These are phyloP conservation scores for Mallotus nudiflorus DNA, from an alignment of 345 rosid genomes.

Conservation along the genomic window DNA sequence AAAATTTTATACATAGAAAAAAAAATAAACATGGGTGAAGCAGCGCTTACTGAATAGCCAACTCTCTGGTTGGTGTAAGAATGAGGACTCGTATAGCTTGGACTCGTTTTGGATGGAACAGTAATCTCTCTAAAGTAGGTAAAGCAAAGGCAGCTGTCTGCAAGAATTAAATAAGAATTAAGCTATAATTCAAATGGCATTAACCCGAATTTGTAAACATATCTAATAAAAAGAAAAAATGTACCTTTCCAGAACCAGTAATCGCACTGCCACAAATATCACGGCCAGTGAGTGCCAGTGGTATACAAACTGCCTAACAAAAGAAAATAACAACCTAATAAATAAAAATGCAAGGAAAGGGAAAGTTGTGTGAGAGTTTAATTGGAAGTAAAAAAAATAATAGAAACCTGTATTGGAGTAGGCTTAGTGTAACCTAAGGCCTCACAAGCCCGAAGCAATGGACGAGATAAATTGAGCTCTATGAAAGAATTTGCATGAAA, in stretches of 20 bases:
- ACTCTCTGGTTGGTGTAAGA: slow-evolving; percentile 91
- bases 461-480: slow-evolving; percentile 86
- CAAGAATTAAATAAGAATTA: neutral
- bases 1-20: slow-evolving; percentile 1
- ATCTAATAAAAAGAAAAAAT: neutral
- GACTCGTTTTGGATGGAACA: slow-evolving; percentile 82
- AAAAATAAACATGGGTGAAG: neutral
- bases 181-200: neutral
- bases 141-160: slow-evolving; percentile 95
- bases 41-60: slow-evolving; percentile 85
- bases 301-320: slow-evolving; percentile 87
- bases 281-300: slow-evolving; percentile 82
- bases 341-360: neutral
- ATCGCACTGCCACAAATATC: slow-evolving; percentile 98
- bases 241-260: slow-evolving; percentile 98
- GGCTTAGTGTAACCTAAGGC: slow-evolving; percentile 85
- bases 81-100: slow-evolving; percentile 85
- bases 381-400: neutral
- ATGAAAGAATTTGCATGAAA: slow-evolving; percentile 82
- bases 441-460: slow-evolving; percentile 89
- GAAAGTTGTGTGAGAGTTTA: neutral
- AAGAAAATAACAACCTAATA: neutral
- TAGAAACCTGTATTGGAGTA: slow-evolving; percentile 97
- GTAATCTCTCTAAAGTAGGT: slow-evolving; percentile 86
- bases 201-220: no score